phyloP scores from a whole-genome alignment of 495 filamentous ascomycete species.

The Daldinia decipiens region DNA sequence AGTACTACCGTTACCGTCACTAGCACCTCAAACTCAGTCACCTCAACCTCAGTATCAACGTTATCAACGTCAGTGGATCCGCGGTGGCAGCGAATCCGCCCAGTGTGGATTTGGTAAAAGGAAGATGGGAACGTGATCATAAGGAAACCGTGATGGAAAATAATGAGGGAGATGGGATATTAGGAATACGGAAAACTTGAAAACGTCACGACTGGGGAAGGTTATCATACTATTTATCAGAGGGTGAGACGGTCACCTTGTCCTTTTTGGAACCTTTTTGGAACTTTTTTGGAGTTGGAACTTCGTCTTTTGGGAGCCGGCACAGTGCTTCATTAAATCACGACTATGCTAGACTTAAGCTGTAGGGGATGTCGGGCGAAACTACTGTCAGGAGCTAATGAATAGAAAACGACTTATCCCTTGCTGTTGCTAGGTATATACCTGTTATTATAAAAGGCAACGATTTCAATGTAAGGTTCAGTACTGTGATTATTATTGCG shows the following conservation, averaged over 20 bases:
- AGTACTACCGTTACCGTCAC: slow-evolving; percentile 4
- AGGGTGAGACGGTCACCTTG: slow-evolving; percentile 5
- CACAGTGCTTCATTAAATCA: not conserved
- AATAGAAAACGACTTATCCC: slow-evolving; percentile 8
- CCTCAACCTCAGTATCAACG: too few relatives aligned
- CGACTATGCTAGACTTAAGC: slow-evolving; percentile 2
- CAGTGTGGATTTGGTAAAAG: slow-evolving; percentile 43
- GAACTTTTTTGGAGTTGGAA: slow-evolving; percentile 26
- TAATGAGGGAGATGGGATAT: not conserved
- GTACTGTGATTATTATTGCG: not conserved
- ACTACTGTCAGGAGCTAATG: slow-evolving; percentile 23
- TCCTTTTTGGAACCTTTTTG: slow-evolving; percentile 30
- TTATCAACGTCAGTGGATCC: slow-evolving; percentile 22
- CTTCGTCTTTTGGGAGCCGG: slow-evolving; percentile 22
- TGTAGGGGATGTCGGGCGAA: slow-evolving; percentile 11
- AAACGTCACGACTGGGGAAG: slow-evolving; percentile 4
- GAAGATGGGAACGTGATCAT: not conserved
- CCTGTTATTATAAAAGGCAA: not conserved
- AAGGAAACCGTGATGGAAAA: not conserved
- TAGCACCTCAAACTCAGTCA: too few relatives aligned
- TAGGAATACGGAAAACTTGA: not conserved
- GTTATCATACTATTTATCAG: slow-evolving; percentile 31
- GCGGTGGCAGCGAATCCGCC: slow-evolving; percentile 43
- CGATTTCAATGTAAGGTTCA: not conserved
- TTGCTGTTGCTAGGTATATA: not conserved